phyloP scores from a whole-genome alignment of 345 rosid genomes.

The Eucalyptus marginata region DNA sequence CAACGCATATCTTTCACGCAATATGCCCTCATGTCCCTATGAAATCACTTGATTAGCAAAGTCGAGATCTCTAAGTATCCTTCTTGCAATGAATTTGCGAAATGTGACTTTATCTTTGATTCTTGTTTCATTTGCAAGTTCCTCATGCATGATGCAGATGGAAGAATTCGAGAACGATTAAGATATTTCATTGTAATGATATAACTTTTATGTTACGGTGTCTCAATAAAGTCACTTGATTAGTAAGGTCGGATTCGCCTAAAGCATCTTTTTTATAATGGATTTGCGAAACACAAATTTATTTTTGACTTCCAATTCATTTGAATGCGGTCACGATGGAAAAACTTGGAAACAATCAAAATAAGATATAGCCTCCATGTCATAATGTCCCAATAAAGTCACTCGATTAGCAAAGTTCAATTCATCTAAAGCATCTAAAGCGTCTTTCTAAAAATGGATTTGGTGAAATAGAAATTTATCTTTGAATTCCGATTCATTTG shows the following conservation, averaged over 20 bases:
- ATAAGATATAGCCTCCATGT: not conserved
- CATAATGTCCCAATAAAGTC: not conserved
- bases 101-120: not conserved
- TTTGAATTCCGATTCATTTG: not conserved
- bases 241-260: too few relatives aligned
- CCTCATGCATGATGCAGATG: too few relatives aligned
- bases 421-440: not conserved
- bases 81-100: not conserved
- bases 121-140: too few relatives aligned
- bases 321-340: too few relatives aligned
- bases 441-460: not conserved
- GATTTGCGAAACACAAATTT: accelerated
- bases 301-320: too few relatives aligned
- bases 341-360: too few relatives aligned
- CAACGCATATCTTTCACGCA: not conserved
- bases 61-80: not conserved
- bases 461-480: not conserved
- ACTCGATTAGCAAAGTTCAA: not conserved
- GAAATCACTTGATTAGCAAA: not conserved
- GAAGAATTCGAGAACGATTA: not conserved
- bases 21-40: not conserved
- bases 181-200: too few relatives aligned
- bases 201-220: accelerated
- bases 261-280: too few relatives aligned
- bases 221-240: too few relatives aligned